Conservation (phyloP, 257 asterid genomes). For the Ballota nigra region DNA sequence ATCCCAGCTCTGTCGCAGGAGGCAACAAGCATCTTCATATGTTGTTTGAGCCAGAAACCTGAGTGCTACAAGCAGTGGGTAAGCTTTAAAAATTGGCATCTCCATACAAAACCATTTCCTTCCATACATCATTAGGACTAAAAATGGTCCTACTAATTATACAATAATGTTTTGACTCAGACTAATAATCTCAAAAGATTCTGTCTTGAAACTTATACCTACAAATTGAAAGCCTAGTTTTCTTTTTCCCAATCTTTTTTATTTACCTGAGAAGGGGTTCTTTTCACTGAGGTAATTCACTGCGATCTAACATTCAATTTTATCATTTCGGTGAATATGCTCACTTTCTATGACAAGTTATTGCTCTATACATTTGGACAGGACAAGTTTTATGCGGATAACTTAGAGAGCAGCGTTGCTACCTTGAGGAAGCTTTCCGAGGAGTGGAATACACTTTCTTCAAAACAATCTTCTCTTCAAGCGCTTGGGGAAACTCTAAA, state of each 20-base stretch:
- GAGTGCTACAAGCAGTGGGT: constrained; percentile 90
- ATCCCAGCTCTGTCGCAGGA: constrained; percentile 66
- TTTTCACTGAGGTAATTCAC: not conserved
- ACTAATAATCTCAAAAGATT: not conserved
- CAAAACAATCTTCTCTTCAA: constrained; percentile 51
- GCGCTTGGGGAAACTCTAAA: constrained; percentile 50
- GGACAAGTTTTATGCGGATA: constrained; percentile 60
- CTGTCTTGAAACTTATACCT: not conserved
- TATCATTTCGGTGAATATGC: not conserved
- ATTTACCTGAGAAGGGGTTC: not conserved
- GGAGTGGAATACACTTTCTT: constrained; percentile 53
- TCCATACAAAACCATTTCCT: not conserved
- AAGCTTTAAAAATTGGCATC: constrained; percentile 24
- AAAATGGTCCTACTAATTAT: not conserved
- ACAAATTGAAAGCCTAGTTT: not conserved
- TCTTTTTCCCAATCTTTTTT: not conserved
- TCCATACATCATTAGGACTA: not conserved
- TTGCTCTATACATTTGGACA: constrained; percentile 36
- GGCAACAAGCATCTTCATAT: constrained; percentile 61
- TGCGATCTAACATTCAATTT: not conserved
- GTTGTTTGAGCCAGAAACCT: constrained; percentile 74
- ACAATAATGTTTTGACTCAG: not conserved
- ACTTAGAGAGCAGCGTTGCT: constrained; percentile 61
- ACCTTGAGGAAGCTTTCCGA: constrained; percentile 54
- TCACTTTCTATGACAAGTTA: too few relatives aligned